Percentiles rank a stretch among this genome's conserved stretches.
These are phyloP conservation scores for Chaetomiaceae sp. DNA, from an alignment of 2,329 filamentous ascomycete species.

Conservation along the genomic window DNA sequence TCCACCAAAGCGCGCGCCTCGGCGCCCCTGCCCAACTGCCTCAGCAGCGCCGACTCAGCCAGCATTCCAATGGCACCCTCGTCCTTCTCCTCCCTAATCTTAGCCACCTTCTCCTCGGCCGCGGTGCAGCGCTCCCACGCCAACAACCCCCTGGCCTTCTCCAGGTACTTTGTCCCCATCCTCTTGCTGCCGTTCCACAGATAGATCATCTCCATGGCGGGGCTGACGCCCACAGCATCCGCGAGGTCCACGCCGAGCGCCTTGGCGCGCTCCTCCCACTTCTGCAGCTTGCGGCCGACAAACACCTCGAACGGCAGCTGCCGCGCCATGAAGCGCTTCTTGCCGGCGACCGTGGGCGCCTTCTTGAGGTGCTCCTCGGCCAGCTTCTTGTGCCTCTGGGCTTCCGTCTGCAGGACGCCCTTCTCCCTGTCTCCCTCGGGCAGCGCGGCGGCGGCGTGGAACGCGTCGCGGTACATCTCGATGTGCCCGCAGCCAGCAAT, in stretches of 20 bases:
- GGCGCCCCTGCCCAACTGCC: conserved; percentile 56
- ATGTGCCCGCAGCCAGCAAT: conserved; percentile 75
- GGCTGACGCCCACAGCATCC: conserved; percentile 76
- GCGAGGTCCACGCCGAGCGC: conserved; percentile 62
- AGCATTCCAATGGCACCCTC: conserved; percentile 63
- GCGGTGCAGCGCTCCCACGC: conserved; percentile 59
- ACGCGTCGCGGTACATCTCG: conserved; percentile 68
- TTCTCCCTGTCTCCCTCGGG: conserved; percentile 17
- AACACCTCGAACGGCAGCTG: conserved; percentile 89
- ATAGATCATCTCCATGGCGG: conserved; percentile 85
- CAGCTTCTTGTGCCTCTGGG: conserved; percentile 51
- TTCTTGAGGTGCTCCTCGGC: conserved; percentile 68
- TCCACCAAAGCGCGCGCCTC: conserved; percentile 64
- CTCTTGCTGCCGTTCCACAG: conserved; percentile 88
- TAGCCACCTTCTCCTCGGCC: conserved; percentile 34
- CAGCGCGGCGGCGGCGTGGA: conserved; percentile 36
- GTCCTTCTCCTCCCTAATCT: conserved; percentile 50
- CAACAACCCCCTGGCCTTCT: conserved; percentile 58
- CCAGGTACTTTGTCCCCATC: conserved; percentile 63
- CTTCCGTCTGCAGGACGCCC: conserved; percentile 12
- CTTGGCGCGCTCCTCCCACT: conserved; percentile 78
- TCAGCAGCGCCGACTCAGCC: conserved; percentile 59
- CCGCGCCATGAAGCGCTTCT: conserved; percentile 83
- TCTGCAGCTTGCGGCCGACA: conserved; percentile 74
- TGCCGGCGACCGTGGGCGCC: conserved; percentile 69